phyloP scores from a whole-genome alignment of 148 eudicot genomes.

The Simmondsia chinensis region DNA sequence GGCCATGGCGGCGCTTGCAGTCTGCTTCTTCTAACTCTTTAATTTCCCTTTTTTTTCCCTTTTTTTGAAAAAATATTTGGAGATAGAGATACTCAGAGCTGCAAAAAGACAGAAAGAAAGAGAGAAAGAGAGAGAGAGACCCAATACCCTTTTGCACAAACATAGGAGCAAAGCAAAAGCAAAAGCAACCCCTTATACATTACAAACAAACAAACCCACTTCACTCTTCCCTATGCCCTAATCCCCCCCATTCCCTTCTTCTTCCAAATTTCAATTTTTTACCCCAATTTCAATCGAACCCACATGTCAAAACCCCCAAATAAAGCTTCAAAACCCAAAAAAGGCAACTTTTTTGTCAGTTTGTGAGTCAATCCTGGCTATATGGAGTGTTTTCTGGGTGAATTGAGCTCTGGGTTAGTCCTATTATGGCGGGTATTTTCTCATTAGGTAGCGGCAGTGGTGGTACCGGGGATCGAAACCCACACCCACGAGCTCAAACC shows the following conservation, averaged over 20 bases:
- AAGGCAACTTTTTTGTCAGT: too few relatives aligned
- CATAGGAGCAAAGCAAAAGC: neutral
- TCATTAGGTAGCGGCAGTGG: constrained; percentile 2
- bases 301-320: too few relatives aligned
- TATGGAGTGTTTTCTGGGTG: constrained; percentile 10
- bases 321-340: too few relatives aligned
- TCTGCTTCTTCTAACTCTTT: too few relatives aligned
- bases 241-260: neutral
- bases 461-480: neutral
- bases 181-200: neutral
- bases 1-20: neutral
- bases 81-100: neutral
- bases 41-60: too few relatives aligned
- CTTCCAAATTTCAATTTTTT: too few relatives aligned
- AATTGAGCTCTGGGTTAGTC: constrained; percentile 1
- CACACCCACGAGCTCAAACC: too few relatives aligned
- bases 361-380: neutral
- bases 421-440: constrained; percentile 22
- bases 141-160: neutral
- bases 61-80: neutral
- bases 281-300: too few relatives aligned
- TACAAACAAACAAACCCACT: constrained; percentile 4
- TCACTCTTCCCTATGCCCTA: neutral
- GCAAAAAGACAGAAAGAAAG: neutral
- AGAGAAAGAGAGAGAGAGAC: neutral